Percentiles rank a stretch among this genome's conserved stretches.
Evolutionary conservation across 1,139 yeast species (phyloP).

Genomic region (Blastobotrys apis): DNA sequence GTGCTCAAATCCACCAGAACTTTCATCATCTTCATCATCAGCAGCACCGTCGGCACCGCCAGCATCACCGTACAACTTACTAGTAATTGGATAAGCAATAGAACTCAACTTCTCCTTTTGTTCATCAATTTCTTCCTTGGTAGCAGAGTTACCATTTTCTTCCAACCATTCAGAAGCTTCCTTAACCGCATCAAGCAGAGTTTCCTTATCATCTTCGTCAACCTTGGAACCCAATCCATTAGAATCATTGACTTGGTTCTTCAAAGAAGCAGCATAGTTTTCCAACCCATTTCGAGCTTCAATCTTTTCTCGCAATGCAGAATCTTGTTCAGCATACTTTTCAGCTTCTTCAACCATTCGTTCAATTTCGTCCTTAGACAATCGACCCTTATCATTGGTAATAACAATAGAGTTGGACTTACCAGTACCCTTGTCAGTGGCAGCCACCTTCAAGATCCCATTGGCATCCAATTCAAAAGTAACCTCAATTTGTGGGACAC

Average conservation of each 20-base stretch:
- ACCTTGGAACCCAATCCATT: constrained; percentile 68
- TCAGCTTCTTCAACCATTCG: constrained; percentile 94
- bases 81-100: constrained; percentile 87
- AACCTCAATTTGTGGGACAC: constrained; percentile 97
- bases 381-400: constrained; percentile 94
- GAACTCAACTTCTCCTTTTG: constrained; percentile 82
- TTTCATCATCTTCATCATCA: constrained; percentile 56
- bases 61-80: constrained; percentile 76
- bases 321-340: constrained; percentile 80
- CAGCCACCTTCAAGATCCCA: constrained; percentile 90
- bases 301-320: constrained; percentile 74
- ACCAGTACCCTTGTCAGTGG: constrained; percentile 96
- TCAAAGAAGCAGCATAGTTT: constrained; percentile 84
- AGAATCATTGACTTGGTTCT: constrained; percentile 70
- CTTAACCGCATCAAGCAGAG: constrained; percentile 80
- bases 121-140: constrained; percentile 90
- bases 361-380: constrained; percentile 82
- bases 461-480: constrained; percentile 90
- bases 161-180: constrained; percentile 87
- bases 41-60: constrained; percentile 49
- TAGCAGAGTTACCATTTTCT: constrained; percentile 82
- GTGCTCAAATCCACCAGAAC: constrained; percentile 40
- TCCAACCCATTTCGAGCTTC: constrained; percentile 84
- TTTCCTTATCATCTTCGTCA: constrained; percentile 88
- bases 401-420: constrained; percentile 77